Conservation (phyloP, 768 basidiomycete genomes). For the Xerocomellus chrysenteron region DNA sequence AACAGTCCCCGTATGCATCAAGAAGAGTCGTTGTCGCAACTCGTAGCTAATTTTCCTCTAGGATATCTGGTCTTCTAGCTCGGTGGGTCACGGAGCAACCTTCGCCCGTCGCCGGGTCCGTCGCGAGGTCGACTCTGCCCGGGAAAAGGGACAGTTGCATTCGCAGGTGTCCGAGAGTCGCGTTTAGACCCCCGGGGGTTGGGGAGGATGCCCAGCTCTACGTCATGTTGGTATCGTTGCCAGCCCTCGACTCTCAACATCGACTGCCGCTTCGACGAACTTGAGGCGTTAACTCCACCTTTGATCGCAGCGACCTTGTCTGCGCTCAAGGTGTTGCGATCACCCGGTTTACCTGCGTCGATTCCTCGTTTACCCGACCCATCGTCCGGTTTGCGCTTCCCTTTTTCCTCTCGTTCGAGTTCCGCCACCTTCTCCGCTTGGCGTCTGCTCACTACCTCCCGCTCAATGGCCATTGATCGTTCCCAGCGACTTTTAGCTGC, state of each 20-base stretch:
- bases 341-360: conserved; percentile 35
- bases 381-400: conserved; percentile 44
- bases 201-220: conserved; percentile 31
- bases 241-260: conserved; percentile 84
- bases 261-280: conserved; percentile 63
- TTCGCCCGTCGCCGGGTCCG: conserved; percentile 27
- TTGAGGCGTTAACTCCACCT: conserved; percentile 27
- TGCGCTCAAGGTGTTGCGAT: conserved; percentile 50
- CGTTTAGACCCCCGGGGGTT: conserved; percentile 21
- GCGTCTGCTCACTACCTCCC: conserved; percentile 66
- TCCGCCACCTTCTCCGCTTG: conserved; percentile 67
- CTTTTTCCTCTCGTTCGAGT: conserved; percentile 49
- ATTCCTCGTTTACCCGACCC: conserved; percentile 37
- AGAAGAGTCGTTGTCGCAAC: conserved; percentile 10
- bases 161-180: conserved; percentile 21
- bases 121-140: conserved; percentile 27
- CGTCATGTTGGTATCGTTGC: conserved; percentile 69
- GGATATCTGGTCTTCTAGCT: conserved; percentile 23
- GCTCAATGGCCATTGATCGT: conserved; percentile 68
- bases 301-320: conserved; percentile 52
- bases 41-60: background rate
- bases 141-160: conserved; percentile 34
- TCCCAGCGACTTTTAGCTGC: conserved; percentile 86
- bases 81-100: conserved; percentile 40
- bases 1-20: conserved; percentile 15